These are phyloP conservation scores for Vitis amurensis DNA, from an alignment of 164 flowering plant genomes.

Conservation along the genomic window DNA sequence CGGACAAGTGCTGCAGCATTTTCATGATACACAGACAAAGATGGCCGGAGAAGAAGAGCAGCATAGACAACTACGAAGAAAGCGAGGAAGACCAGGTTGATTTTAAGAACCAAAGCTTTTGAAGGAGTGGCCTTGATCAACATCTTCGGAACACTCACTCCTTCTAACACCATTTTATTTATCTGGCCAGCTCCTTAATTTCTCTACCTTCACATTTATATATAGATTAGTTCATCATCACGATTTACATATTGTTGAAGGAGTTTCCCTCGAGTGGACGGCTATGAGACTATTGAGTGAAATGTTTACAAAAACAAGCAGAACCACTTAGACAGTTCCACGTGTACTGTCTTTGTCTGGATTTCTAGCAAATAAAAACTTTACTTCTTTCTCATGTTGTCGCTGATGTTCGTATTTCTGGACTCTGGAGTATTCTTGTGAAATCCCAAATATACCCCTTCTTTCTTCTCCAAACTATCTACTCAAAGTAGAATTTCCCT, in stretches of 20 bases:
- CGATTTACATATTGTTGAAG: no score
- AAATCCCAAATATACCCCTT: neutral
- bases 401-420: neutral
- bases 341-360: constrained; percentile 28
- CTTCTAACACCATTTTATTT: constrained; percentile 18
- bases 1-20: constrained; percentile 42
- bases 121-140: constrained; percentile 51
- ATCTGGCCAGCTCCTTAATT: no score
- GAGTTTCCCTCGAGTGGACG: no score
- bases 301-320: no score
- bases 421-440: neutral
- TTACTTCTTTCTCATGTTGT: constrained; percentile 2
- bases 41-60: constrained; percentile 59
- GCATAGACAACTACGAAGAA: constrained; percentile 59
- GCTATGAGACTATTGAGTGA: no score
- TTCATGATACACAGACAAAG: constrained; percentile 40
- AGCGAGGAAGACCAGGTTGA: constrained; percentile 69
- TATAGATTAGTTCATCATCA: no score
- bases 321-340: constrained; percentile 36
- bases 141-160: constrained; percentile 22
- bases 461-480: neutral
- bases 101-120: constrained; percentile 59
- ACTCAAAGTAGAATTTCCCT: no score
- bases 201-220: no score
- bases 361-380: constrained; percentile 18